Percentiles rank a stretch among this genome's conserved stretches.
These are phyloP conservation scores for Cornus kousa DNA, from an alignment of 148 eudicot genomes.

Conservation along the genomic window DNA sequence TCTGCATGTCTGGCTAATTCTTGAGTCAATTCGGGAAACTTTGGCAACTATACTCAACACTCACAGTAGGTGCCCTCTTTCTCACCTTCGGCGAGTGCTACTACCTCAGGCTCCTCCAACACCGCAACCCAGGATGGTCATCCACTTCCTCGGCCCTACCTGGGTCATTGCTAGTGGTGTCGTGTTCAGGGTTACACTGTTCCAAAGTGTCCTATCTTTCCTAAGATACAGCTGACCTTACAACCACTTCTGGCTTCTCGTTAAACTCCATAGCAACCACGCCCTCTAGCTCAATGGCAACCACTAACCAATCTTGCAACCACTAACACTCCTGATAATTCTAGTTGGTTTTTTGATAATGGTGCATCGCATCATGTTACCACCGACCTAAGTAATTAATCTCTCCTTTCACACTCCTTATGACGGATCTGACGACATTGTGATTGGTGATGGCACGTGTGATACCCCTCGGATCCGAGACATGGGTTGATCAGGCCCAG, in stretches of 20 bases:
- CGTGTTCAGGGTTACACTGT: background rate
- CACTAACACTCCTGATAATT: background rate
- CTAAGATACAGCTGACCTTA: background rate
- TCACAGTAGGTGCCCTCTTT: background rate
- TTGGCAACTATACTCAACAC: background rate
- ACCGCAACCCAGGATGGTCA: background rate
- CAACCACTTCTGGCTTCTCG: background rate
- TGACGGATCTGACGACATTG: too few relatives aligned
- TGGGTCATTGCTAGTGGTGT: background rate
- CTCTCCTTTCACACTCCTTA: too few relatives aligned
- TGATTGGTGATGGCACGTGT: too few relatives aligned
- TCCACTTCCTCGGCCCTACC: background rate
- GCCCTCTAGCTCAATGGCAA: background rate
- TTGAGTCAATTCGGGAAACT: background rate
- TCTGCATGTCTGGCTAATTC: background rate
- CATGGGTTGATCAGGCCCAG: too few relatives aligned
- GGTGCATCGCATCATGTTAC: background rate
- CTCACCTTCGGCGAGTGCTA: background rate
- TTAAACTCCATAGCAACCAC: background rate
- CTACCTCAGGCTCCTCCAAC: background rate
- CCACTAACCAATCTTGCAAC: background rate
- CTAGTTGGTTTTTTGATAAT: background rate
- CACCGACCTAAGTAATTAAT: background rate
- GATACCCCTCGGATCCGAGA: too few relatives aligned
- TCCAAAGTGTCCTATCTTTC: background rate